Conservation (phyloP, 2,329 filamentous ascomycete genomes). For the Chaetomium olivaceum region DNA sequence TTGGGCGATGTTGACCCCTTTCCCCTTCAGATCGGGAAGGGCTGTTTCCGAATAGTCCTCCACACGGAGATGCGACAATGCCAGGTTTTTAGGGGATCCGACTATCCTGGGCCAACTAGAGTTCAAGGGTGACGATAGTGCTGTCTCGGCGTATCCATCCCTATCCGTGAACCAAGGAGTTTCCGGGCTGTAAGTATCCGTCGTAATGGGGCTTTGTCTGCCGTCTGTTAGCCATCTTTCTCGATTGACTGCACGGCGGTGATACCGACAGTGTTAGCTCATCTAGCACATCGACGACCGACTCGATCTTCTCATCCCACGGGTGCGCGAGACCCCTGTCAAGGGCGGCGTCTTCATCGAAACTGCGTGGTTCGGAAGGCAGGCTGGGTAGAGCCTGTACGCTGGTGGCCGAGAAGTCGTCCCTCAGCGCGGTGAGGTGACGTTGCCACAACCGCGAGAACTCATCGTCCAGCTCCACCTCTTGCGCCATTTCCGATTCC, state of each 20-base stretch:
- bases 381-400: slow-evolving; percentile 19
- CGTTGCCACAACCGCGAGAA: slow-evolving; percentile 29
- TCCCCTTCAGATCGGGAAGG: not conserved
- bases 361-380: slow-evolving; percentile 15
- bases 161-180: slow-evolving; percentile 27
- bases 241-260: not conserved
- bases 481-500: slow-evolving; percentile 6
- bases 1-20: not conserved
- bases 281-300: slow-evolving; percentile 28
- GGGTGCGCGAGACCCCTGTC: not conserved
- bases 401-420: slow-evolving; percentile 25
- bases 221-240: not conserved
- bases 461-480: slow-evolving; percentile 20
- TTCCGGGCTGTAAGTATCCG: slow-evolving; percentile 24
- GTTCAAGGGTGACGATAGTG: slow-evolving; percentile 25
- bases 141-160: slow-evolving; percentile 26
- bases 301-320: slow-evolving; percentile 28
- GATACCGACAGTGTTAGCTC: slow-evolving; percentile 24
- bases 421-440: slow-evolving; percentile 24
- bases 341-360: not conserved
- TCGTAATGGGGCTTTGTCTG: slow-evolving; percentile 25
- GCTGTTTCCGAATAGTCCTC: not conserved
- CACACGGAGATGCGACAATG: not conserved
- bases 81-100: not conserved
- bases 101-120: slow-evolving; percentile 23